Base-by-base conservation (phyloP, 164 flowering plant species). In the Buxus sempervirens region DNA sequence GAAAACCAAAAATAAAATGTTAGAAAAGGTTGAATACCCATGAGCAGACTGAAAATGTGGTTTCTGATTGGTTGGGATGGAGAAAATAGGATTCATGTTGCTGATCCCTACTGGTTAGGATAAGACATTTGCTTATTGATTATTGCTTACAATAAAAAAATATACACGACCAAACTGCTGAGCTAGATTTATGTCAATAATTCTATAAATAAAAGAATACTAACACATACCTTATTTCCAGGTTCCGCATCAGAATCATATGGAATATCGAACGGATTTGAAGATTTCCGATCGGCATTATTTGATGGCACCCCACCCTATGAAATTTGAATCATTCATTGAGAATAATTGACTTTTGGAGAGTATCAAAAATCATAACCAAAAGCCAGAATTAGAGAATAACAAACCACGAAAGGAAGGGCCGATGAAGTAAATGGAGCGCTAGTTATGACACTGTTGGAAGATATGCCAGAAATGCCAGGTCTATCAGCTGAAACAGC, bases 231-330 rank as follows among this genome's bases (percentile, higher is more conserved):
- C 96, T 65, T 71, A 74, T 74, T 79, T 65, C 65, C 73, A 10
- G 80, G 66, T 66, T 82, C 96, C 60, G 75, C 15, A 32, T 80
- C 85, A 62, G 84, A 66, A 75, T 88, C 94, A 80, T 69, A 79
- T 6, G 88, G 85, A 67, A 88, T 69, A 80, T 93, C 98, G 80
- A 93, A 93, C 67, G 98, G 98, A 69, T 93, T 93, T 49, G 73
- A 71, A 63, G 94, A 82, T 67, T 82, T 90, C 55, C 18, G 68
- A 25, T 76, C 84, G 66, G 66, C 57, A 57, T 65, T 72, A 78
- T 73, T 73, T 27, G 75, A 54, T 22, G 54, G 70, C 32, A 49
- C 41, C 45, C 78, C 81, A 64, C 62, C 85, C 97, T 91, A 78
- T 22, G 28, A 66, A 55, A 56, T 10, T 27, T 16, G 26, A 62